These are phyloP conservation scores for Ganoderma lucidum DNA, from an alignment of 1,284 basidiomycete species.

Conservation along the genomic window DNA sequence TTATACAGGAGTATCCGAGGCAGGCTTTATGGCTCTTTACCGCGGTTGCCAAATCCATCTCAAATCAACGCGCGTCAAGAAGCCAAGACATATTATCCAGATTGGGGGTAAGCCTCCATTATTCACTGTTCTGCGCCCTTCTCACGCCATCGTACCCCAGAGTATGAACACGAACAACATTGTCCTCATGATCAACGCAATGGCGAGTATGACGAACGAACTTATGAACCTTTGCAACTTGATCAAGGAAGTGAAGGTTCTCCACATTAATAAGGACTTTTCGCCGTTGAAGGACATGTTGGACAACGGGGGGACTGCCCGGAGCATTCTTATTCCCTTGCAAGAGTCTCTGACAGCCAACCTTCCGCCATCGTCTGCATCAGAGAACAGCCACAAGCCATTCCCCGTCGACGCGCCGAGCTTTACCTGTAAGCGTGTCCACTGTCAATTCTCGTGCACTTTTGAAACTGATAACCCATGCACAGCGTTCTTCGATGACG, in stretches of 20 bases:
- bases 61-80: conserved; percentile 65
- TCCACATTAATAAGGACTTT: conserved; percentile 75
- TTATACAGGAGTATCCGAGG: conserved; percentile 86
- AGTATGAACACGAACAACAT: conserved; percentile 49
- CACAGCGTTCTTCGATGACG: conserved; percentile 82
- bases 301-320: neutral
- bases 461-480: neutral
- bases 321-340: conserved; percentile 83
- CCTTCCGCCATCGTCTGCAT: conserved; percentile 78
- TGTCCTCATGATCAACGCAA: conserved; percentile 62
- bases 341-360: conserved; percentile 94
- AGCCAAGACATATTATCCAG: conserved; percentile 73
- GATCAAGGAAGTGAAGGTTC: conserved; percentile 49
- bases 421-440: conserved; percentile 67
- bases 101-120: conserved; percentile 61
- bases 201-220: conserved; percentile 69
- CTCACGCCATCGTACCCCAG: conserved; percentile 30
- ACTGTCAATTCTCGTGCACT: no score
- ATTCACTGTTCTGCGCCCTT: neutral
- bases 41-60: conserved; percentile 89
- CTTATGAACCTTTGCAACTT: conserved; percentile 72
- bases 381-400: conserved; percentile 77
- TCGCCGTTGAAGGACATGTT: conserved; percentile 65
- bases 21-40: conserved; percentile 96
- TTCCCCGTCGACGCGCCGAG: conserved; percentile 84